Conservation (phyloP, 208 protist species). For the Acanthamoeba royreba region DNA sequence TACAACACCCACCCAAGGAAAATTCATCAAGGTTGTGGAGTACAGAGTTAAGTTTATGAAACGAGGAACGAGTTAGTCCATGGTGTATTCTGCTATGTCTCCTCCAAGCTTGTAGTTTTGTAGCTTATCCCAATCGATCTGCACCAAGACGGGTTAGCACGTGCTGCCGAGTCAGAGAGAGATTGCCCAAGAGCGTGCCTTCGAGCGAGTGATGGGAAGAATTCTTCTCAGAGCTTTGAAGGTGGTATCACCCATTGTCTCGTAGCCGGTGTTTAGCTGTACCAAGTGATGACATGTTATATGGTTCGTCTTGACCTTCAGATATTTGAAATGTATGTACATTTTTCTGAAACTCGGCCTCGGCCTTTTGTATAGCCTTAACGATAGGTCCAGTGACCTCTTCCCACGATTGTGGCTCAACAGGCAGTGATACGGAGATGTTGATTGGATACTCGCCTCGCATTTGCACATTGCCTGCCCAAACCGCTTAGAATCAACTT, state of each 20-base stretch:
- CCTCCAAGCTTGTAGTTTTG: constrained; percentile 21
- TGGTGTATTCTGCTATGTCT: background rate
- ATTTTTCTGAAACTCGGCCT: background rate
- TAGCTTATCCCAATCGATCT: constrained; percentile 80
- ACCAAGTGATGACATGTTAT: constrained; percentile 61
- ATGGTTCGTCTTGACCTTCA: too few species aligned
- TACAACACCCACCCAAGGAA: too few species aligned
- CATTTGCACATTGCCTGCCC: background rate
- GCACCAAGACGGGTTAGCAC: background rate
- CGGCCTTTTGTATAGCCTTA: background rate
- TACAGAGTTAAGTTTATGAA: too few species aligned
- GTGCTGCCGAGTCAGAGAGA: too few species aligned
- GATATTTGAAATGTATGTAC: too few species aligned
- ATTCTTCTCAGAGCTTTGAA: constrained; percentile 79
- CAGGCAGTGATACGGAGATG: background rate
- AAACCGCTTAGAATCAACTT: background rate
- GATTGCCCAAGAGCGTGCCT: background rate
- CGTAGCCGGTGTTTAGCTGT: constrained; percentile 65
- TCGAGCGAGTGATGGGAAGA: constrained; percentile 74
- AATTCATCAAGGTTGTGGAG: too few species aligned
- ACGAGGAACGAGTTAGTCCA: background rate
- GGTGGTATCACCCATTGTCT: constrained; percentile 73
- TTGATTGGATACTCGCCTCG: background rate
- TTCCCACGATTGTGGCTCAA: background rate
- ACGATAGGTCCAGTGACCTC: background rate